phyloP scores from a whole-genome alignment of 805 yeast species.

The Cyberlindnera xylosilytica region DNA sequence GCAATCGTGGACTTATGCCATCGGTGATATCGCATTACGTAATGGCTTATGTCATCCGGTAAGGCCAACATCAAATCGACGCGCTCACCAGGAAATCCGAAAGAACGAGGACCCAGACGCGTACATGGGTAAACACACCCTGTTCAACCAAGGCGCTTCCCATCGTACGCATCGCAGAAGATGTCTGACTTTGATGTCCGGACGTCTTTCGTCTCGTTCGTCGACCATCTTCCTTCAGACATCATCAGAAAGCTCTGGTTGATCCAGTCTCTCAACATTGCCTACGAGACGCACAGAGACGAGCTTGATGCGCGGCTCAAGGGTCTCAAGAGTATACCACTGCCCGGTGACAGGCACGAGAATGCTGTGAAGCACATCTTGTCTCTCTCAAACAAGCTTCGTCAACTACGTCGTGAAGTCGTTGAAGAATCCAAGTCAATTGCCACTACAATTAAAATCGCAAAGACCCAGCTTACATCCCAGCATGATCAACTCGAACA shows the following conservation, averaged over 20 bases:
- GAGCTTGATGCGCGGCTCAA: constrained; percentile 17
- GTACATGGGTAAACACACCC: no score
- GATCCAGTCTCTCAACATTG: constrained; percentile 33
- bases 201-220: constrained; percentile 34
- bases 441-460: constrained; percentile 21
- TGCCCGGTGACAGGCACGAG: constrained; percentile 8
- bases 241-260: constrained; percentile 40
- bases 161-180: no score
- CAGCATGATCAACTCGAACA: constrained; percentile 26
- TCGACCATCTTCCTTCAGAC: constrained; percentile 43
- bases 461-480: constrained; percentile 21
- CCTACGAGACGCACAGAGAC: constrained; percentile 17
- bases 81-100: neutral
- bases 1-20: constrained; percentile 3
- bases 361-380: constrained; percentile 7
- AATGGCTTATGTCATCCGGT: constrained; percentile 2
- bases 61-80: constrained; percentile 1
- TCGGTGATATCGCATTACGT: neutral
- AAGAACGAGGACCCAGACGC: neutral
- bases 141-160: neutral
- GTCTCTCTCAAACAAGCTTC: constrained; percentile 18
- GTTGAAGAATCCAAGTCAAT: constrained; percentile 29
- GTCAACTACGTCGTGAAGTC: constrained; percentile 29
- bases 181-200: constrained; percentile 33
- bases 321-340: constrained; percentile 8